Base-by-base conservation (phyloP, 805 yeast genomes). In the Jamesozyma hellenica region DNA sequence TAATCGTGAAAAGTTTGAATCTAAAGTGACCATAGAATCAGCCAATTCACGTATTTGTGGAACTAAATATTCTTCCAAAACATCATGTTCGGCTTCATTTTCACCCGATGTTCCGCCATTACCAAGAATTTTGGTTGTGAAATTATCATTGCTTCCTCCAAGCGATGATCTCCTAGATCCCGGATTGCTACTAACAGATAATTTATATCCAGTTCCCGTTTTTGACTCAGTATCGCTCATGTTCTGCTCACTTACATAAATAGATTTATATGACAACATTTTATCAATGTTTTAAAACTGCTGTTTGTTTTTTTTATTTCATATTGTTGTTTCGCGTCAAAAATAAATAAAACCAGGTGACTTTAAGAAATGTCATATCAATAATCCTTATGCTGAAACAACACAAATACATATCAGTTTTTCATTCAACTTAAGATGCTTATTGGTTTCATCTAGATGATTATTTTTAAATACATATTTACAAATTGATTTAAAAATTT, bases 1-100 rank as follows among this genome's bases (percentile, higher is more conserved):
- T 29, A 85, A 56, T 31, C 70, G 67, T n/a, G 67, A 65, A 60
- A 82, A 66, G 44, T 82, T 75, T 19, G 67, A 61, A 42, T 77
- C 81, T 36, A 85, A 62, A 16, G 75, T 79, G 15, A 63, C 68
- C 44, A 75, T 51, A 1, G 72, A 66, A 46, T 76, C 80, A 17
- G 67, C 58, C 14, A 74, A 50, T 33, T 66, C 67, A 34, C 64
- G 64, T 28, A 75, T 64, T 36, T 65, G 63, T 4, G 70, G 72
- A 10, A 58, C 50, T 6, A 65, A 49, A 12, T 67, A 52, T 34
- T 71, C 75, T 14, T 48, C 45, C 11, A 59, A 40, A 15, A 55
- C 38, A 17, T 50, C 48, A 17, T 41, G 44, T 15, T 38, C 44
- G 10, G 32, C 39, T 16, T 39, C 44, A 19, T 28, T 38, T 10